Evolutionary conservation across 768 basidiomycete species (phyloP), one percentile per base, ranked within the genome.

Genomic region (Clitopilus passeckerianus): DNA sequence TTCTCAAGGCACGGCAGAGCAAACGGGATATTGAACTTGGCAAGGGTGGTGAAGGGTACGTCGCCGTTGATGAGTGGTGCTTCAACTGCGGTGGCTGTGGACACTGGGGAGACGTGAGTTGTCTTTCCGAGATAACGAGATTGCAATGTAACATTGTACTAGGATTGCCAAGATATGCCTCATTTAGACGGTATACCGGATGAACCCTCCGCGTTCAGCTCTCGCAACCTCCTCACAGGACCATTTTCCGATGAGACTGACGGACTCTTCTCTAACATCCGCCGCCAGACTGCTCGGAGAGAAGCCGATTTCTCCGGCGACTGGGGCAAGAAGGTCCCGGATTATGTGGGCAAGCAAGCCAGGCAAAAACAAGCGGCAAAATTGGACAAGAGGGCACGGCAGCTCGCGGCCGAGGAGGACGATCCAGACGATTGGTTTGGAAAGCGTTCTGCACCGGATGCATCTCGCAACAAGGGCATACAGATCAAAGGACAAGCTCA

Each of bases 31-130:
- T 86, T 6, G 66, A 67, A 12, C 71, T 90, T 6, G 89, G 90
- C 10, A 67, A 86, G 58, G 90, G 91, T 14, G 89, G 90, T 9
- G 91, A 92, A 69, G 89, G 86, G 6, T 91, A 88, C 70, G 86
- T 93, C 57, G 87, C 82, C 5, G 70, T 72, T 34, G 89, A 90
- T 66, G 77, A 84, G 64, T 93, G 88, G 88, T 93, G 91, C 69
- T 90, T 91, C 67, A 90, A 89, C 64, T 93, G 91, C 63, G 91
- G 88, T 43, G 74, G 74, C 27, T 70, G 71, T 55, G 91, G 89
- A 3, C 91, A 93, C 70, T 81, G 88, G 69, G 91, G 91, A 52
- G 91, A 93, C 65, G 91, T 92, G 66, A 72, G 87, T 76, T 50
- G 23, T 35, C 34, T 15, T 18, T 53, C 30, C 22, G 24, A 34